Base-by-base conservation (phyloP, 768 basidiomycete species). In the Dentipellis sp. region DNA sequence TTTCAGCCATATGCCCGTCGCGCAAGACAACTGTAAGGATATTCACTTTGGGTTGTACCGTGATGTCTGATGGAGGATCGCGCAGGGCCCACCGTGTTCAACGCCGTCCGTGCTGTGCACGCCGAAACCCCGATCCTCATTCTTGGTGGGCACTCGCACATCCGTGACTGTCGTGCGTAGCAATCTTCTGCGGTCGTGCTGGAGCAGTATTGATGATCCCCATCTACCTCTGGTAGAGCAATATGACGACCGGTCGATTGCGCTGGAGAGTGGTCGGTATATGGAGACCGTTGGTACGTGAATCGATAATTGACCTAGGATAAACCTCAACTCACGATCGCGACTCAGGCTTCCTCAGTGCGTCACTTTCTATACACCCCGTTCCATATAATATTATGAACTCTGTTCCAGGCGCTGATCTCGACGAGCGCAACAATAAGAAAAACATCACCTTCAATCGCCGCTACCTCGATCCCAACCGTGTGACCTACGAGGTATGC, bases 231-330 rank as follows among this genome's bases (percentile, higher is more conserved):
- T 29, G 29, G 29, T 29, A 29, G 29, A 78, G 21, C 83, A 84
- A 67, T 71, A 82, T 19, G 91, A 93, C 67, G 78, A 77, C 3
- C 77, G 84, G n/a, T 84, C 85, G 0, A 90, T 93, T 74, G 75
- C 85, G 1, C 66, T 94, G 58, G 88, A 91, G 64, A 86, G 89
- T 60, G 88, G 94, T 16, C 75, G 91, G 21, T 95, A 94, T 66
- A 88, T 95, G 86, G 94, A 97, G 71, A 97, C 93, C 10, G 74
- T 94, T 54, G 91, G 90, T 86, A 50, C 11, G 78, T 64, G 52
- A 29, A 29, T 29, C 29, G 3, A 29, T 29, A 29, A 29, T 29
- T 29, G 29, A 29, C 29, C 29, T 3, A 29, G 6, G 3, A 29
- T 10, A 10, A n/a, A n/a, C 14, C 40, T 17, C 39, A 29, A 37